phyloP scores from a whole-genome alignment of 1,139 yeast species.

The Suhomyces choctaworum region DNA sequence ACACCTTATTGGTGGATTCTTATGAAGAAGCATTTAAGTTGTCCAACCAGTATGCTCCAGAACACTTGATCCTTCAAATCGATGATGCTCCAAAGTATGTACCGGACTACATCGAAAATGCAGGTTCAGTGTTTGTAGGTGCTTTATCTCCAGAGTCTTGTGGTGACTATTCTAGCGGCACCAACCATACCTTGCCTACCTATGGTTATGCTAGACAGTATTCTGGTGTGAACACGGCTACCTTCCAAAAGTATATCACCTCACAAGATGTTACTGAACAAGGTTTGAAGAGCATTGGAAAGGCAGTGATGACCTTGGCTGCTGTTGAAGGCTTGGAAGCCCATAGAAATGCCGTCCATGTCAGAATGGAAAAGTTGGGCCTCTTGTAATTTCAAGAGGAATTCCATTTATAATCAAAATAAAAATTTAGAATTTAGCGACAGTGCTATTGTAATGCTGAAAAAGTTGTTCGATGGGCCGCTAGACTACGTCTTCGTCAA shows the following conservation, averaged over 20 bases:
- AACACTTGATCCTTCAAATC: conserved; percentile 90
- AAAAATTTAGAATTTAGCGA: background rate
- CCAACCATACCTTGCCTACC: conserved; percentile 96
- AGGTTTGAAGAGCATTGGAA: conserved; percentile 86
- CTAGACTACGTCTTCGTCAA: too few relatives aligned
- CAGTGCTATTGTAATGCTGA: too few relatives aligned
- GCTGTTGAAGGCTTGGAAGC: conserved; percentile 96
- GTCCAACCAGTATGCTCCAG: conserved; percentile 94
- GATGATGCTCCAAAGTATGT: conserved; percentile 74
- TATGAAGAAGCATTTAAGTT: conserved; percentile 78
- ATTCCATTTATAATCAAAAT: background rate
- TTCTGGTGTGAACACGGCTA: conserved; percentile 94
- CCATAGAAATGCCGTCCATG: conserved; percentile 93
- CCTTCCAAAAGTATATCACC: conserved; percentile 93
- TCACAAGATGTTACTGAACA: conserved; percentile 84
- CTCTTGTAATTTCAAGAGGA: conserved; percentile 18
- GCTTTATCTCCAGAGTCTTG: conserved; percentile 95
- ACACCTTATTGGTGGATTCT: conserved; percentile 65
- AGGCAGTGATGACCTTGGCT: conserved; percentile 96
- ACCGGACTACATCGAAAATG: conserved; percentile 73
- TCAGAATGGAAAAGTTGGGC: conserved; percentile 83
- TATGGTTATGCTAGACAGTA: conserved; percentile 97
- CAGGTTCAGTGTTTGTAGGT: conserved; percentile 96
- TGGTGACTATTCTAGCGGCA: conserved; percentile 97
- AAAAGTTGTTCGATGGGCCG: too few relatives aligned